phyloP scores from a whole-genome alignment of 2,329 filamentous ascomycete genomes.

The Cladophialophora yegresii region DNA sequence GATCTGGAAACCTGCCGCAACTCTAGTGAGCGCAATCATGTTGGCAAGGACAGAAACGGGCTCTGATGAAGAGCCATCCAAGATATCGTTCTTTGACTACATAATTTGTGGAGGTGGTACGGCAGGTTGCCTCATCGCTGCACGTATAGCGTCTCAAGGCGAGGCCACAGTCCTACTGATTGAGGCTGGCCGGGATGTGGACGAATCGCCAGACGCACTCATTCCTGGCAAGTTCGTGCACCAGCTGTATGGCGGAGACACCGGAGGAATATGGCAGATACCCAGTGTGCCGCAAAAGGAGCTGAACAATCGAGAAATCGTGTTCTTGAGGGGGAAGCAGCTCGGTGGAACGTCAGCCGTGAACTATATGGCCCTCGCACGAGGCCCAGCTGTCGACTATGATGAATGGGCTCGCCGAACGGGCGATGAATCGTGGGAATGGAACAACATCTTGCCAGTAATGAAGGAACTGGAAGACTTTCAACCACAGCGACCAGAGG shows the following conservation, averaged over 20 bases:
- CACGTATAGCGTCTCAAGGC: constrained; percentile 1
- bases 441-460: constrained; percentile 33
- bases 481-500: constrained; percentile 1
- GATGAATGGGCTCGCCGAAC: constrained; percentile 39
- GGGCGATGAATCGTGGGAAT: constrained; percentile 38
- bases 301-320: neutral
- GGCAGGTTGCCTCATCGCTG: constrained; percentile 18
- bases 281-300: constrained; percentile 15
- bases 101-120: constrained; percentile 25
- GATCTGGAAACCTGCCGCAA: too few relatives aligned
- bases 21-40: neutral
- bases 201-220: constrained; percentile 7
- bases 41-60: neutral
- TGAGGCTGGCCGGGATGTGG: constrained; percentile 16
- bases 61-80: neutral
- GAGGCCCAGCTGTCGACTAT: constrained; percentile 37
- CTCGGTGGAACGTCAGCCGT: constrained; percentile 40
- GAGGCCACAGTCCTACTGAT: constrained; percentile 9
- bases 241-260: constrained; percentile 11
- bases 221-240: constrained; percentile 11
- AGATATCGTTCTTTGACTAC: constrained; percentile 14
- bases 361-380: constrained; percentile 38
- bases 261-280: constrained; percentile 14
- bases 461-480: constrained; percentile 36
- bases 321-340: constrained; percentile 37